Evolutionary conservation across 1,139 yeast species (phyloP).

Genomic region (Diutina neorugosa): DNA sequence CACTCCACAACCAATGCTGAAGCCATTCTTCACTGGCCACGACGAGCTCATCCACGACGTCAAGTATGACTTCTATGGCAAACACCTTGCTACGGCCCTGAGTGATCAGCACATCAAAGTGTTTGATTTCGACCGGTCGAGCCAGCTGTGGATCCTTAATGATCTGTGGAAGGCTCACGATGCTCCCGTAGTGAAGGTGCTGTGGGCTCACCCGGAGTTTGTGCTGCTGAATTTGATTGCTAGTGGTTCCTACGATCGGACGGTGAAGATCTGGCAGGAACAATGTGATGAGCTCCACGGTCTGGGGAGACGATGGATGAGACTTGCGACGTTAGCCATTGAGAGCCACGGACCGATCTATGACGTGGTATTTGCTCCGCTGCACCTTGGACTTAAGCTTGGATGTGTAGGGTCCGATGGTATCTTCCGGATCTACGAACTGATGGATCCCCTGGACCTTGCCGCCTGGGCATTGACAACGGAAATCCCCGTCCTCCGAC

Average conservation of each 20-base stretch:
- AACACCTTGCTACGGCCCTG: conserved; percentile 81
- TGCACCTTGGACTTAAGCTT: conserved; percentile 67
- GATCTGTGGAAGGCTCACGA: conserved; percentile 96
- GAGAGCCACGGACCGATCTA: conserved; percentile 86
- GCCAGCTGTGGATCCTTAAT: conserved; percentile 59
- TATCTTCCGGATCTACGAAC: conserved; percentile 73
- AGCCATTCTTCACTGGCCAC: conserved; percentile 79
- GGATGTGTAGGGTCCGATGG: conserved; percentile 93
- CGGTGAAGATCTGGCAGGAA: conserved; percentile 87
- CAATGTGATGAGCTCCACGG: conserved; percentile 65
- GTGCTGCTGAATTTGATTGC: conserved; percentile 67
- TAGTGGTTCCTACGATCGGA: conserved; percentile 80
- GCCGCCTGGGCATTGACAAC: conserved; percentile 69
- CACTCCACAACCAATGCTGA: conserved; percentile 14
- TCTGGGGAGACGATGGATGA: conserved; percentile 74
- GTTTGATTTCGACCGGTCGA: conserved; percentile 51
- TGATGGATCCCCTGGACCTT: conserved; percentile 77
- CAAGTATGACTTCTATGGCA: conserved; percentile 82
- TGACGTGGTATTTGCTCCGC: conserved; percentile 83
- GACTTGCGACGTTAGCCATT: conserved; percentile 54
- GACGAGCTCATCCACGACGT: conserved; percentile 85
- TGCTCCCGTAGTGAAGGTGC: conserved; percentile 66
- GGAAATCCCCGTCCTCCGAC: conserved; percentile 56
- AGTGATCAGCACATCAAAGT: conserved; percentile 88
- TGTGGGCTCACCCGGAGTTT: conserved; percentile 93